These are phyloP conservation scores for Eimeria praecox DNA, from an alignment of 169 alveolate species.

Conservation along the genomic window DNA sequence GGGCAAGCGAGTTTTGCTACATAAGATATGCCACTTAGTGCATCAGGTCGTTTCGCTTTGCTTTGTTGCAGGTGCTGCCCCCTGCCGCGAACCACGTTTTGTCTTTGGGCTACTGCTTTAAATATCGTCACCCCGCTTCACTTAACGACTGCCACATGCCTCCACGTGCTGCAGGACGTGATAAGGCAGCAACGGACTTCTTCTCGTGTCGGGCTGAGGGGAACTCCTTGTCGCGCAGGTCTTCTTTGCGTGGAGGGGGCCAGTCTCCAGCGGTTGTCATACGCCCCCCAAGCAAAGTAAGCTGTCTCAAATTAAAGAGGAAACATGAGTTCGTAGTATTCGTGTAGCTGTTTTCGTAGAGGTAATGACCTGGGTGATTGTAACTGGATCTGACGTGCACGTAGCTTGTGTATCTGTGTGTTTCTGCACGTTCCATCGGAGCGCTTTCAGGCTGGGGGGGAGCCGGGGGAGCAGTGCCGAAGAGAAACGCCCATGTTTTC, in stretches of 20 bases:
- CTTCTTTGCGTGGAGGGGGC: neutral
- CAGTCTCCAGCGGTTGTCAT: neutral
- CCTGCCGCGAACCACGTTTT: conserved; percentile 22
- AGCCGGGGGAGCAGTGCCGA: neutral
- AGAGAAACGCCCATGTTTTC: conserved; percentile 7
- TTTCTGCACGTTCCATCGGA: neutral
- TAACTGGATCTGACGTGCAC: neutral
- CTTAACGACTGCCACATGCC: neutral
- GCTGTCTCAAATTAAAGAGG: neutral
- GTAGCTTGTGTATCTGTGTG: neutral
- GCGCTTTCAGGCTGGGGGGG: neutral
- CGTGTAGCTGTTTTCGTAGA: neutral
- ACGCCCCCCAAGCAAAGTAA: conserved; percentile 39
- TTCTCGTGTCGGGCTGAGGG: neutral
- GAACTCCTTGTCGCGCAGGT: neutral
- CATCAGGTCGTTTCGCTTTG: neutral
- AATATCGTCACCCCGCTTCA: neutral
- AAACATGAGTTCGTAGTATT: neutral
- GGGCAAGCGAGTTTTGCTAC: too few species aligned
- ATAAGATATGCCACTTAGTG: too few species aligned
- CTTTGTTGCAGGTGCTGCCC: conserved; percentile 38
- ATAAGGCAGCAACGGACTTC: neutral
- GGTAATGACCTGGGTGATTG: neutral
- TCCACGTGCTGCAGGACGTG: neutral
- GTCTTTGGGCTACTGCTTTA: conserved; percentile 44